A percentile compares a stretch with the other conserved stretches of the same genome.
Evolutionary conservation across 345 rosid species (phyloP).

Genomic region (Acer campestre): DNA sequence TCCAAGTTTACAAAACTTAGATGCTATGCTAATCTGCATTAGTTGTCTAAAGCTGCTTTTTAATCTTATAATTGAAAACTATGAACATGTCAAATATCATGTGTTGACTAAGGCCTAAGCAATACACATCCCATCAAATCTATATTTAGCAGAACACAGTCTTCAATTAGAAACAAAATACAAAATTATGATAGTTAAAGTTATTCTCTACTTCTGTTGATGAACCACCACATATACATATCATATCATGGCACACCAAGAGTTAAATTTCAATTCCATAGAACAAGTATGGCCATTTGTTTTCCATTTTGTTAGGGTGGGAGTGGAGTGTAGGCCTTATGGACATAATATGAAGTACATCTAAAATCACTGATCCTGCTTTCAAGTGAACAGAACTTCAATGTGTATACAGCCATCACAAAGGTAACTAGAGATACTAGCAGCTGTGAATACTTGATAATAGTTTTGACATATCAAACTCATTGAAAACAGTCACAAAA

Average conservation of each 20-base stretch:
- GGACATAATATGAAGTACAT: neutral
- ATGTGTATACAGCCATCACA: neutral
- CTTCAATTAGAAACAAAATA: neutral
- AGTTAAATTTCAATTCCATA: neutral
- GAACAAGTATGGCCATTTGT: neutral
- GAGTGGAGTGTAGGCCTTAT: neutral
- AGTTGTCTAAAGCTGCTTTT: neutral
- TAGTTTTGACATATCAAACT: neutral
- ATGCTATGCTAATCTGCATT: neutral
- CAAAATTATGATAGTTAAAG: neutral
- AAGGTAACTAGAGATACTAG: slow-evolving; percentile 5
- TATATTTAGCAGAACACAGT: neutral
- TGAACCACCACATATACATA: neutral
- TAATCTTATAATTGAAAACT: neutral
- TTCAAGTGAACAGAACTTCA: neutral
- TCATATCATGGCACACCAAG: neutral
- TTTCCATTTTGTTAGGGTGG: neutral
- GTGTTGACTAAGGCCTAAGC: neutral
- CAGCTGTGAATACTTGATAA: neutral
- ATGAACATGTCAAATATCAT: neutral
- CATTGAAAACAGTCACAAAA: neutral
- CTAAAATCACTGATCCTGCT: neutral
- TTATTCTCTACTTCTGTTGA: slow-evolving; percentile 3
- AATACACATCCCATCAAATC: neutral
- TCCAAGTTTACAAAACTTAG: neutral